phyloP scores from a whole-genome alignment of 441 rosid genomes.

The Corymbia citriodora region DNA sequence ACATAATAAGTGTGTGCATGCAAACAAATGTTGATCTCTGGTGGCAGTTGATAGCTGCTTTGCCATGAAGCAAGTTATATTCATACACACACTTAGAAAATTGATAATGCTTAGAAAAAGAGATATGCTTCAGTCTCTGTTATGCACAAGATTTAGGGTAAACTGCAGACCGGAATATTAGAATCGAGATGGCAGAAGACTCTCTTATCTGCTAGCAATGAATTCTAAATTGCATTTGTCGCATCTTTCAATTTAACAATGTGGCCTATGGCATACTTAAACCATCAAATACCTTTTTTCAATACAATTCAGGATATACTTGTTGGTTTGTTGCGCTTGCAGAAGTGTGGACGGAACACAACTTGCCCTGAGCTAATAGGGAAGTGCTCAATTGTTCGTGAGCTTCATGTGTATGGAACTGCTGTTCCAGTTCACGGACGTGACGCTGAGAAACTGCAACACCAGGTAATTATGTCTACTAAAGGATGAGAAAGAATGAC shows the following conservation, averaged over 20 bases:
- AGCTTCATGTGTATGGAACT: slow-evolving; percentile 98
- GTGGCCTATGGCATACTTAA: neutral
- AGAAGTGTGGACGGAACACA: slow-evolving; percentile 85
- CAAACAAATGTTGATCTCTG: neutral
- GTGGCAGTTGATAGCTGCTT: neutral
- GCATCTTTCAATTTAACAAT: neutral
- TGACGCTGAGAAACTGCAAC: slow-evolving; percentile 91
- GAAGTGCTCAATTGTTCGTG: slow-evolving; percentile 91
- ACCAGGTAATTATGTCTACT: slow-evolving; percentile 58
- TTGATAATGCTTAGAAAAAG: neutral
- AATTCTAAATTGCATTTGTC: neutral
- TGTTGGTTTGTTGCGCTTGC: slow-evolving; percentile 86
- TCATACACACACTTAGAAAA: neutral
- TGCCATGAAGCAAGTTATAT: neutral
- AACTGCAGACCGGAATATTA: neutral
- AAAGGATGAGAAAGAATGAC: neutral
- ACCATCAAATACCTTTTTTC: neutral
- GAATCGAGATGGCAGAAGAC: neutral
- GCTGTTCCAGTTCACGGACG: slow-evolving; percentile 99
- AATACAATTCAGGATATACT: slow-evolving; percentile 71
- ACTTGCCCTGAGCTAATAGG: slow-evolving; percentile 91
- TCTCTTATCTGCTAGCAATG: neutral
- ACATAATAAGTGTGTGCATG: neutral
- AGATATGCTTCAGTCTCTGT: neutral
- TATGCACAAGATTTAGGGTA: neutral